Evolutionary conservation across 257 asterid species (phyloP).

Genomic region (Penstemon newberryi): DNA sequence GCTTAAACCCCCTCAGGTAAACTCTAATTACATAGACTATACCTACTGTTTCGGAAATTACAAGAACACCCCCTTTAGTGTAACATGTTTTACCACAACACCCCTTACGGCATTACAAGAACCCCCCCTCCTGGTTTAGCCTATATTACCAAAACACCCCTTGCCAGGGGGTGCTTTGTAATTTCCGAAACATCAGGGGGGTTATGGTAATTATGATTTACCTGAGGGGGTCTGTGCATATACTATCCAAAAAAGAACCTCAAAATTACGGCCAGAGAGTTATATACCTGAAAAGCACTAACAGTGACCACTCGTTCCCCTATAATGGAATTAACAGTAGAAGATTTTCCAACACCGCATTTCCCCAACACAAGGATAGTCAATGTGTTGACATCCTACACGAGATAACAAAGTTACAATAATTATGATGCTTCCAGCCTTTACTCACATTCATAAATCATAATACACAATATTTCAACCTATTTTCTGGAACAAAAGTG

Average conservation of each 20-base stretch:
- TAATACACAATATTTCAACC: not conserved
- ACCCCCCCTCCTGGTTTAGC: too few relatives aligned
- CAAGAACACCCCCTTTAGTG: too few relatives aligned
- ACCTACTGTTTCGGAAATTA: too few relatives aligned
- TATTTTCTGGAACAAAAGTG: not conserved
- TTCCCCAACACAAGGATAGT: slow-evolving; percentile 96
- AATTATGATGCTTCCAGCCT: not conserved
- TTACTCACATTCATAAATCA: not conserved
- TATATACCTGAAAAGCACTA: slow-evolving; percentile 89
- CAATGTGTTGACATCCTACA: slow-evolving; percentile 72
- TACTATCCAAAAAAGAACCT: not conserved
- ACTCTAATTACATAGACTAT: too few relatives aligned
- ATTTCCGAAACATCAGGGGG: too few relatives aligned
- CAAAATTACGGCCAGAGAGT: slow-evolving; percentile 5
- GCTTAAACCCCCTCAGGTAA: too few relatives aligned
- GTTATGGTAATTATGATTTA: too few relatives aligned
- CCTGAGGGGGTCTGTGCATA: too few relatives aligned
- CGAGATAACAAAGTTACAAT: slow-evolving; percentile 3
- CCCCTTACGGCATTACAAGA: too few relatives aligned
- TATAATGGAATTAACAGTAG: slow-evolving; percentile 81
- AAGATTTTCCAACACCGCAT: slow-evolving; percentile 98
- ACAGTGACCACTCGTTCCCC: slow-evolving; percentile 92
- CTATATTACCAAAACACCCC: too few relatives aligned
- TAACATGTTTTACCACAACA: too few relatives aligned
- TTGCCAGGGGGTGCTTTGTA: too few relatives aligned